Percentiles rank a stretch among this genome's conserved stretches.
These are phyloP conservation scores for Triticum urartu DNA, from an alignment of 176 grass and related monocot species.

Conservation along the genomic window DNA sequence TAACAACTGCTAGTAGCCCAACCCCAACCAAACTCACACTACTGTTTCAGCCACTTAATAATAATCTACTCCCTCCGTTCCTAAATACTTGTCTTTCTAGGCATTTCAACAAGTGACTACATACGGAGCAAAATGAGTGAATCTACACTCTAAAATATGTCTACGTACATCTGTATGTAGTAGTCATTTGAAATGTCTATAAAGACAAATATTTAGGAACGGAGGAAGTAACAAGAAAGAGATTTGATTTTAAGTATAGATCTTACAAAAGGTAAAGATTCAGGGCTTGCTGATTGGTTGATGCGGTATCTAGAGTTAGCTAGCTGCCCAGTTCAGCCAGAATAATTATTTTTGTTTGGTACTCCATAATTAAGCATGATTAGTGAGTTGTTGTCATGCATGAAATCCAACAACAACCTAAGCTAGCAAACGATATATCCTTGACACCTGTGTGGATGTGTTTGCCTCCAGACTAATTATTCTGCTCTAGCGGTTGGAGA, in stretches of 20 bases:
- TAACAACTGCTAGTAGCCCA: neutral
- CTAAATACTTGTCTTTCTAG: too few species aligned
- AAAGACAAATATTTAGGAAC: too few species aligned
- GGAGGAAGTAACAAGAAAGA: too few species aligned
- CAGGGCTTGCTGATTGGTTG: conserved; percentile 1
- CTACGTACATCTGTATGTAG: too few species aligned
- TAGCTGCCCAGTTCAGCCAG: too few species aligned
- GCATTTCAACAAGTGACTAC: too few species aligned
- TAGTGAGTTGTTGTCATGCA: conserved; percentile 1
- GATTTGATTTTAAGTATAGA: neutral
- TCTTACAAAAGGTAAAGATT: neutral
- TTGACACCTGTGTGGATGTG: neutral
- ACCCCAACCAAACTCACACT: neutral
- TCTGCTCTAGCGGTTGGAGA: too few species aligned
- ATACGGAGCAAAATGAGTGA: too few species aligned
- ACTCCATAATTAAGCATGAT: neutral
- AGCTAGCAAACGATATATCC: neutral
- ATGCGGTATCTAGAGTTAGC: neutral
- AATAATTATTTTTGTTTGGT: neutral
- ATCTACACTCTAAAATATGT: too few species aligned
- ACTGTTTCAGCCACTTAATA: neutral
- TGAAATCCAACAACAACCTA: neutral
- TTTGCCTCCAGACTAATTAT: neutral
- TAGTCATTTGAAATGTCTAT: too few species aligned
- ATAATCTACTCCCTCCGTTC: neutral